These are phyloP conservation scores for Gynostemma pentaphyllum DNA, from an alignment of 306 rosid genomes.

Conservation along the genomic window DNA sequence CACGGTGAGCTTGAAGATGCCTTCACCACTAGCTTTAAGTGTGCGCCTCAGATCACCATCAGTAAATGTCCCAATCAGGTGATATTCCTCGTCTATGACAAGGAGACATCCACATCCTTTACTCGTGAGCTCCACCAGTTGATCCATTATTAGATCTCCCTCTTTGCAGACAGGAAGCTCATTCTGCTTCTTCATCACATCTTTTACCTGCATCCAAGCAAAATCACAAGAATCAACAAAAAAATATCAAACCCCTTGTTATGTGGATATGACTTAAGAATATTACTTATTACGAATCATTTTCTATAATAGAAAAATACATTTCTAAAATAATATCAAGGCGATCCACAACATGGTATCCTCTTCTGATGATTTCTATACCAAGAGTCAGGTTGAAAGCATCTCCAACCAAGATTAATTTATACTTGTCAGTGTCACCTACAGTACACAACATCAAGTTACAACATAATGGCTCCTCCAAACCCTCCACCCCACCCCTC, in stretches of 20 bases:
- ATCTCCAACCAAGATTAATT: background rate
- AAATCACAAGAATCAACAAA: background rate
- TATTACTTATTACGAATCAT: background rate
- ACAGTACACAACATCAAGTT: no score
- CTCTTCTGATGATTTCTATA: no score
- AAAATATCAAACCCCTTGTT: background rate
- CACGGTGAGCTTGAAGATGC: conserved; percentile 78
- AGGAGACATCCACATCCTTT: conserved; percentile 94
- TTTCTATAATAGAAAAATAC: background rate
- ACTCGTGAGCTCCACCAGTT: conserved; percentile 74
- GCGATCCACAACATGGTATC: no score
- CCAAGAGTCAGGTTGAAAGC: background rate
- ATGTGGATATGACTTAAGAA: background rate
- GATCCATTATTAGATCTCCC: conserved; percentile 84
- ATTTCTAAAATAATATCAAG: background rate
- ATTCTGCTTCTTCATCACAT: conserved; percentile 81
- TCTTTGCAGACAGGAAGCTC: conserved; percentile 88
- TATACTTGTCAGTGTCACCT: background rate
- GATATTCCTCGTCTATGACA: conserved; percentile 49
- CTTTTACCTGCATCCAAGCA: conserved; percentile 48
- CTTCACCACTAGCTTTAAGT: conserved; percentile 85
- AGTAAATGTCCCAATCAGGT: conserved; percentile 77
- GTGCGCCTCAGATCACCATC: conserved; percentile 97
- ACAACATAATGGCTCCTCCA: no score
- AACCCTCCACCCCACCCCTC: no score